A percentile compares a stretch with the other conserved stretches of the same genome.
Conservation (phyloP, 352 stramenopile species). For the Phytophthora lateralis region DNA sequence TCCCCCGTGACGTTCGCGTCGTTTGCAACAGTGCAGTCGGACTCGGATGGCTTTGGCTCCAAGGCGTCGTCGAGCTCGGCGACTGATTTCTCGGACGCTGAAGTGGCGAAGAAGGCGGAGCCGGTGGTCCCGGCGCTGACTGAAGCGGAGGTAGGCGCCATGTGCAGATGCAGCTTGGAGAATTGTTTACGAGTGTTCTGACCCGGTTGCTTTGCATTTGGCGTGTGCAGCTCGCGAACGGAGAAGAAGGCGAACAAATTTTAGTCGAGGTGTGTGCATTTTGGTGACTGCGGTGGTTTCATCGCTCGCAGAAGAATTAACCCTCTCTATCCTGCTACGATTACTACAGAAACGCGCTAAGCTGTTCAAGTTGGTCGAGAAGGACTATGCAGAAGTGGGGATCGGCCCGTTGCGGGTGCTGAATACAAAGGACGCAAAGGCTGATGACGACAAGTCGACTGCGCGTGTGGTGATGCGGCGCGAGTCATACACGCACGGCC, state of each 20-base stretch:
- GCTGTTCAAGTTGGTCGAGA: conserved; percentile 78
- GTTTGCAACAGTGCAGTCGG: conserved; percentile 51
- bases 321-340: background rate
- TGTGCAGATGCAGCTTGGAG: background rate
- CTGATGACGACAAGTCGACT: conserved; percentile 48
- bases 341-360: conserved; percentile 70
- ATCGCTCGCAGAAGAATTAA: background rate
- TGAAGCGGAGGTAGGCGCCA: conserved; percentile 59
- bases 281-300: background rate
- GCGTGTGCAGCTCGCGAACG: conserved; percentile 56
- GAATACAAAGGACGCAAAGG: conserved; percentile 46
- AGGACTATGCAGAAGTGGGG: conserved; percentile 78
- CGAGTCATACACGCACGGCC: conserved; percentile 73
- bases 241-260: conserved; percentile 74
- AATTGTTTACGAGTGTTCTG: background rate
- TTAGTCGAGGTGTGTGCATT: conserved; percentile 60
- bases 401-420: conserved; percentile 75
- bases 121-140: conserved; percentile 59
- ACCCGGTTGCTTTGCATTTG: conserved; percentile 9
- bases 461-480: conserved; percentile 80
- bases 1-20: conserved; percentile 53
- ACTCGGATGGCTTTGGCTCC: conserved; percentile 45
- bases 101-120: conserved; percentile 57
- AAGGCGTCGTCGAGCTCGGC: conserved; percentile 39
- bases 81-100: conserved; percentile 54